Evolutionary conservation across 2,329 filamentous ascomycete species (phyloP).

Genomic region (Cercospora berteroae): DNA sequence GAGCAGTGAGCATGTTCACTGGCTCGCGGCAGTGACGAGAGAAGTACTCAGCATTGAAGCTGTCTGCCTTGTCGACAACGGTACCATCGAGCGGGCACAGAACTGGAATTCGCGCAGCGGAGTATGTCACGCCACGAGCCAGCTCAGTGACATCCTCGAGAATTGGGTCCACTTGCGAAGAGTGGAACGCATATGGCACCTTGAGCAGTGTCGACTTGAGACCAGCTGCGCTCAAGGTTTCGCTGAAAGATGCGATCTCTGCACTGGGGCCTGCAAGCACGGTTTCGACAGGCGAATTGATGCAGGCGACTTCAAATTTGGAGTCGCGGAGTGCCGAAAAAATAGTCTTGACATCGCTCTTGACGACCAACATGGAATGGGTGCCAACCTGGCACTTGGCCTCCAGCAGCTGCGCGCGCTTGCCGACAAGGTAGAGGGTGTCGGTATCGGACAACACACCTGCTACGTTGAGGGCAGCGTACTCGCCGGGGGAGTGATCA

Average conservation of each 20-base stretch:
- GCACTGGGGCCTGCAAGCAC: conserved; percentile 26
- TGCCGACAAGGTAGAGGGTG: conserved; percentile 38
- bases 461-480: conserved; percentile 15
- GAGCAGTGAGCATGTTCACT: conserved; percentile 39
- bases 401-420: conserved; percentile 35
- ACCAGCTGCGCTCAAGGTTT: conserved; percentile 14
- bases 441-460: conserved; percentile 20
- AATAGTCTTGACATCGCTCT: neutral
- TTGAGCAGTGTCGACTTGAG: conserved; percentile 21
- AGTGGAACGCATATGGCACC: conserved; percentile 36
- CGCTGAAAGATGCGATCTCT: conserved; percentile 17
- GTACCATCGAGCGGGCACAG: conserved; percentile 34
- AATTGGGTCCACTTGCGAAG: conserved; percentile 35
- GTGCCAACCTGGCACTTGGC: conserved; percentile 27
- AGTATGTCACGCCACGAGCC: conserved; percentile 16
- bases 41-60: conserved; percentile 29
- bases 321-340: neutral
- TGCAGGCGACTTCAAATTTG: conserved; percentile 25
- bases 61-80: conserved; percentile 28
- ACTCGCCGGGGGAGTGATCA: conserved; percentile 19
- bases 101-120: conserved; percentile 31
- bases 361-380: conserved; percentile 32
- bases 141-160: conserved; percentile 25
- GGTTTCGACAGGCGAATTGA: conserved; percentile 28
- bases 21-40: conserved; percentile 39